A percentile compares a stretch with the other conserved stretches of the same genome.
Conservation (phyloP, 768 basidiomycete species). For the Naganishia vaughanmartiniae region DNA sequence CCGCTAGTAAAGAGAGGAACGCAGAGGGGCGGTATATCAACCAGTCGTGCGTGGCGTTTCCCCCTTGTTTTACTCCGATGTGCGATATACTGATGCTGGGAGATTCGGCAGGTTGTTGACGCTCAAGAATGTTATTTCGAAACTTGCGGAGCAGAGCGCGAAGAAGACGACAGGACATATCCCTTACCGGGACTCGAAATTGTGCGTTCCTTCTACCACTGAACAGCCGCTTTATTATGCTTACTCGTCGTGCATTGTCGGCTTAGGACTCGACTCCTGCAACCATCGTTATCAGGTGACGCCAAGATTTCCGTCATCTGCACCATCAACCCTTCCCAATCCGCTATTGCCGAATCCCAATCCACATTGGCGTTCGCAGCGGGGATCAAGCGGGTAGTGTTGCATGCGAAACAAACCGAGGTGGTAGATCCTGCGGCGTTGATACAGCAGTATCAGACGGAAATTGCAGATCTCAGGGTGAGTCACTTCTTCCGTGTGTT, state of each 20-base stretch:
- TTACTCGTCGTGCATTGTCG: slow-evolving; percentile 28
- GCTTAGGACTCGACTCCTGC: slow-evolving; percentile 71
- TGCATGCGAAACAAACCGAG: slow-evolving; percentile 89
- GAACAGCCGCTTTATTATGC: background rate
- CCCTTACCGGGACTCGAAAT: slow-evolving; percentile 90
- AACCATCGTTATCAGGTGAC: slow-evolving; percentile 91
- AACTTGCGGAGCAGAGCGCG: slow-evolving; percentile 77
- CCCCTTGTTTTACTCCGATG: background rate
- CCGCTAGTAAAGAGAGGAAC: slow-evolving; percentile 91
- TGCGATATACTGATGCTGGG: no score
- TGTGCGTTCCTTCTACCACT: slow-evolving; percentile 52
- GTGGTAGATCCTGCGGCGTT: slow-evolving; percentile 88
- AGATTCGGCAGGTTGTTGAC: slow-evolving; percentile 68
- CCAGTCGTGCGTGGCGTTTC: slow-evolving; percentile 50
- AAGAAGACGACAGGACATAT: slow-evolving; percentile 66
- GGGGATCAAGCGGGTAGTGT: slow-evolving; percentile 81
- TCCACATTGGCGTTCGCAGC: slow-evolving; percentile 89
- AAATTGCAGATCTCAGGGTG: slow-evolving; percentile 83
- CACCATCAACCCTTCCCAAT: slow-evolving; percentile 81
- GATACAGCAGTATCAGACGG: slow-evolving; percentile 87
- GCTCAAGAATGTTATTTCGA: slow-evolving; percentile 86
- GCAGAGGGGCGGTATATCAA: slow-evolving; percentile 97
- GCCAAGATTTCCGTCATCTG: slow-evolving; percentile 95
- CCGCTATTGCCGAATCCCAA: slow-evolving; percentile 76
- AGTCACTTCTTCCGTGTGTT: slow-evolving; percentile 60